phyloP scores from a whole-genome alignment of 2,329 filamentous ascomycete genomes.

The Fusarium floridanum region DNA sequence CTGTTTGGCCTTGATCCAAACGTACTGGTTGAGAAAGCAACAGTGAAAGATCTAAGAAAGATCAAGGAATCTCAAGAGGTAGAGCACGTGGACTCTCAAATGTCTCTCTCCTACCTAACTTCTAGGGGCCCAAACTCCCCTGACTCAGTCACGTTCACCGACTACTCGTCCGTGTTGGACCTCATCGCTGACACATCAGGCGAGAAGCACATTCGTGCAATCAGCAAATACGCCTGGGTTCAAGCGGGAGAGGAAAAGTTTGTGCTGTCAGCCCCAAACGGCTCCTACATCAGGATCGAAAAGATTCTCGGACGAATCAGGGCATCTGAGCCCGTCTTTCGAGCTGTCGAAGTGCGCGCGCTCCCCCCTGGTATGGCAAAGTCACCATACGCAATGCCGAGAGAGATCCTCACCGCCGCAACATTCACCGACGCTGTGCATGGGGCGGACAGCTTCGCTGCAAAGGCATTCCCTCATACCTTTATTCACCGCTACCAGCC shows the following conservation, averaged over 20 bases:
- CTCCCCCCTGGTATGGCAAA: slow-evolving; percentile 60
- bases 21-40: slow-evolving; percentile 78
- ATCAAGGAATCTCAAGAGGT: slow-evolving; percentile 63
- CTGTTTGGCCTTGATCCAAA: slow-evolving; percentile 91
- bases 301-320: slow-evolving; percentile 46
- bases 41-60: slow-evolving; percentile 70
- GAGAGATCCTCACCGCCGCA: slow-evolving; percentile 73
- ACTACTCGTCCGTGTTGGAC: slow-evolving; percentile 93
- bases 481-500: slow-evolving; percentile 75
- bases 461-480: slow-evolving; percentile 71
- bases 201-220: slow-evolving; percentile 81
- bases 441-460: slow-evolving; percentile 85
- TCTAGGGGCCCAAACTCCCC: slow-evolving; percentile 33
- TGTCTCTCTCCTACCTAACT: slow-evolving; percentile 23
- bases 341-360: slow-evolving; percentile 63
- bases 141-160: slow-evolving; percentile 79
- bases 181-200: slow-evolving; percentile 84
- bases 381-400: slow-evolving; percentile 76
- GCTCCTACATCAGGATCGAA: slow-evolving; percentile 71
- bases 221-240: slow-evolving; percentile 88
- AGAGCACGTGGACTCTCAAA: slow-evolving; percentile 50
- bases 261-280: slow-evolving; percentile 74
- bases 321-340: slow-evolving; percentile 51
- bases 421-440: slow-evolving; percentile 83
- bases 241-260: slow-evolving; percentile 78